Percentiles rank a stretch among this genome's conserved stretches.
Conservation (phyloP, 2,329 filamentous ascomycete genomes). For the Thermoascus crustaceus region DNA sequence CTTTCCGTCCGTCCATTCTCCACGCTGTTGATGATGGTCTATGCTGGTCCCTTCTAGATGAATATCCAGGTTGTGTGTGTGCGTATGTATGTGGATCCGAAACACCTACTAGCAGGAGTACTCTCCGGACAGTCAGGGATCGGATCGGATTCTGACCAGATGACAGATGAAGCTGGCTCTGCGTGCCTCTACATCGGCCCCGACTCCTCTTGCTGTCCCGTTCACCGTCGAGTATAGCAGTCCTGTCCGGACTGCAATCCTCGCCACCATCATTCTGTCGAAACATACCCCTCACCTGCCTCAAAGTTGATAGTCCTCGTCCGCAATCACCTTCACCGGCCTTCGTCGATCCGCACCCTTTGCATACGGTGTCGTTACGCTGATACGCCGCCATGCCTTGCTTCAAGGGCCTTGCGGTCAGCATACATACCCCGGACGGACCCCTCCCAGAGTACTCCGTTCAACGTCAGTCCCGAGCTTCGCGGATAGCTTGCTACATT, state of each 20-base stretch:
- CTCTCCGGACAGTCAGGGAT: conserved; percentile 1
- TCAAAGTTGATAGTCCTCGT: neutral
- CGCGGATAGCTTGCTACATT: conserved; percentile 94
- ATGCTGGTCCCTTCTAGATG: neutral
- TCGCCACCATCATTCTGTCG: neutral
- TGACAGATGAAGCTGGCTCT: neutral
- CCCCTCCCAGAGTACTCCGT: conserved; percentile 89
- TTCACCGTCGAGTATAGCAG: neutral
- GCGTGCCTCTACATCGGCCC: neutral
- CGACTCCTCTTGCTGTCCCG: neutral
- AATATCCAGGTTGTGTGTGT: neutral
- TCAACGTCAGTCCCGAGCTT: conserved; percentile 83
- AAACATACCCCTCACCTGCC: neutral
- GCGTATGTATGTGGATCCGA: conserved; percentile 2
- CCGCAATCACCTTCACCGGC: neutral
- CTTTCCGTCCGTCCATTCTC: too few species aligned
- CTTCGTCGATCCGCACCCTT: neutral
- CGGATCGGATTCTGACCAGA: neutral
- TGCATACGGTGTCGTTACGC: neutral
- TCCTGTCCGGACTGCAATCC: neutral
- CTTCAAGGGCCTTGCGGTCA: conserved; percentile 98
- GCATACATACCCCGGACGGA: conserved; percentile 74
- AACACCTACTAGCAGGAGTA: neutral
- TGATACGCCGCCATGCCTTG: conserved; percentile 61
- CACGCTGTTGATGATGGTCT: neutral